These are phyloP conservation scores for Eucalyptus curtisii DNA, from an alignment of 345 rosid species.

Conservation along the genomic window DNA sequence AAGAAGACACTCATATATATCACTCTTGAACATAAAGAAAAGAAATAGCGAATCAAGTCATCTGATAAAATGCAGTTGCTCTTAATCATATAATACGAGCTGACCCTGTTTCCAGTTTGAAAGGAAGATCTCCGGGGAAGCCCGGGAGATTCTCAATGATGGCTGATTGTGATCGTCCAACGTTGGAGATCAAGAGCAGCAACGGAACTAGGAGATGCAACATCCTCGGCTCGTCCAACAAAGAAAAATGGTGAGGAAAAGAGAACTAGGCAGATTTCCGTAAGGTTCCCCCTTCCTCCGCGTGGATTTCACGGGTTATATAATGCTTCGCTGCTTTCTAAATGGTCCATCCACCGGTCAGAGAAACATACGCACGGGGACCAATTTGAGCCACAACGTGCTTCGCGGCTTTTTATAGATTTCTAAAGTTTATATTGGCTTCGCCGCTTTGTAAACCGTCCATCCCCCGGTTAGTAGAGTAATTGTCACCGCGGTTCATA, in stretches of 20 bases:
- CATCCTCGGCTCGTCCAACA: not conserved
- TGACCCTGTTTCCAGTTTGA: constrained; percentile 9
- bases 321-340: not conserved
- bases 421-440: not conserved
- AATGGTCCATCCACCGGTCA: not conserved
- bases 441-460: not conserved
- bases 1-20: not conserved
- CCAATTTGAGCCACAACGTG: too few relatives aligned
- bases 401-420: not conserved
- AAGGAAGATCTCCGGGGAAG: constrained; percentile 1
- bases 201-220: not conserved
- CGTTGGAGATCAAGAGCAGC: not conserved
- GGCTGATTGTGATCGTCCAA: not conserved
- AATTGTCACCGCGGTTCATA: not conserved
- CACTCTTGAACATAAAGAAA: not conserved
- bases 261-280: not conserved
- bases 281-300: not conserved
- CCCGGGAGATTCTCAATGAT: constrained; percentile 5
- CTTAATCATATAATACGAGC: not conserved
- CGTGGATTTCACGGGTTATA: not conserved
- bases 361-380: too few relatives aligned
- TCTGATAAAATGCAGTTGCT: not conserved
- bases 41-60: not conserved
- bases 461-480: not conserved
- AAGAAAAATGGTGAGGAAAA: not conserved